Evolutionary conservation across 768 basidiomycete genomes (phyloP).

Genomic region (Boletus patriciae): DNA sequence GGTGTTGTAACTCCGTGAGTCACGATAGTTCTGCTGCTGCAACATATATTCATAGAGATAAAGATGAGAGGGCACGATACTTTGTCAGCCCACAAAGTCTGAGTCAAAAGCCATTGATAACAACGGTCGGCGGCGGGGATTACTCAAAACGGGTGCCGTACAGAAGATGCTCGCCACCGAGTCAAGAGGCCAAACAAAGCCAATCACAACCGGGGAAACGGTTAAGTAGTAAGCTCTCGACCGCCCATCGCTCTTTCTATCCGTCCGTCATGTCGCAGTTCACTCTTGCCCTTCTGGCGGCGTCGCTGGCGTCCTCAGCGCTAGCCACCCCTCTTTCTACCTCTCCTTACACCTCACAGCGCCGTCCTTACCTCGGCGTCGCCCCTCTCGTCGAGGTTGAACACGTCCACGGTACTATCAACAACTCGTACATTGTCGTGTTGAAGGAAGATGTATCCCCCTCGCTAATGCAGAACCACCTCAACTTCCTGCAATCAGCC

Average conservation of each 20-base stretch:
- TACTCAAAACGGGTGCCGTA: slow-evolving; percentile 1
- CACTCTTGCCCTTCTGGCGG: slow-evolving; percentile 37
- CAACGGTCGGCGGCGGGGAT: background rate
- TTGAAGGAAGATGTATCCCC: slow-evolving; percentile 69
- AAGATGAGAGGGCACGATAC: background rate
- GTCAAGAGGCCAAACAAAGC: slow-evolving; percentile 30
- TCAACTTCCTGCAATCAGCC: slow-evolving; percentile 71
- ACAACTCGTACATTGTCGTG: slow-evolving; percentile 94
- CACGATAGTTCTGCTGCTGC: background rate
- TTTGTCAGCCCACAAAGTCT: background rate
- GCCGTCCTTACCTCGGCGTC: slow-evolving; percentile 47
- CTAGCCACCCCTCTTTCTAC: slow-evolving; percentile 49
- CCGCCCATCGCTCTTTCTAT: slow-evolving; percentile 10
- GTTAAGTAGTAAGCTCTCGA: slow-evolving; percentile 26
- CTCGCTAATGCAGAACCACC: slow-evolving; percentile 66
- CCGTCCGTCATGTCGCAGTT: slow-evolving; percentile 37
- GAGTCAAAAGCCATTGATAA: background rate
- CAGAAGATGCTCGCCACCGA: slow-evolving; percentile 20
- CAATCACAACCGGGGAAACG: slow-evolving; percentile 19
- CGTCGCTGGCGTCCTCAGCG: slow-evolving; percentile 36
- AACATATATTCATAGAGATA: background rate
- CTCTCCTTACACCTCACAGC: slow-evolving; percentile 32
- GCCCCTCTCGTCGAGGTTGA: slow-evolving; percentile 61
- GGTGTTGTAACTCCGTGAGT: background rate
- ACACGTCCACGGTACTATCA: slow-evolving; percentile 70